Evolutionary conservation across 495 filamentous ascomycete species (phyloP).

Genomic region (Cryomyces antarcticus): DNA sequence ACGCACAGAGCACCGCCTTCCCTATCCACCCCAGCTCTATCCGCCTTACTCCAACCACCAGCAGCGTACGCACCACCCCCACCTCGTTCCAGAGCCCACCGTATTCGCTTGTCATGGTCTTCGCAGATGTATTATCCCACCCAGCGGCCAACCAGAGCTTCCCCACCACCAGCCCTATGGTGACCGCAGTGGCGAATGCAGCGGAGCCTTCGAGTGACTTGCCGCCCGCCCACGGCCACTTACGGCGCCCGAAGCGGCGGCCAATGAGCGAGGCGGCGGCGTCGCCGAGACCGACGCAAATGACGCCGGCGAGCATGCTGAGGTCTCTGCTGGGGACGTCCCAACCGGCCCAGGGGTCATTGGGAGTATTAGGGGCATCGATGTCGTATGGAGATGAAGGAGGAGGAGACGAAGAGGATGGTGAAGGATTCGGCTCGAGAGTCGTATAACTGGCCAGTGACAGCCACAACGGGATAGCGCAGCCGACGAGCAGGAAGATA

Average conservation of each 20-base stretch:
- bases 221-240: constrained; percentile 94
- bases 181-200: constrained; percentile 69
- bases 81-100: constrained; percentile 13
- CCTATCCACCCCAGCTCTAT: constrained; percentile 7
- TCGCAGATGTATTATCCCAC: constrained; percentile 26
- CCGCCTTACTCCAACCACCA: constrained; percentile 4
- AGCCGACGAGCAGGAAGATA: constrained; percentile 92
- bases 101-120: constrained; percentile 4
- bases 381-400: too few species aligned
- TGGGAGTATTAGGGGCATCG: constrained; percentile 31
- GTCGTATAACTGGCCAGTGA: constrained; percentile 30
- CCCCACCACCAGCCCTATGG: constrained; percentile 46
- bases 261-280: constrained; percentile 87
- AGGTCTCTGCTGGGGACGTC: constrained; percentile 48
- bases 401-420: too few species aligned
- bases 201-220: constrained; percentile 85
- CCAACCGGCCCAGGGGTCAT: constrained; percentile 45
- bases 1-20: constrained; percentile 49
- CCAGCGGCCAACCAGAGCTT: constrained; percentile 57
- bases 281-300: constrained; percentile 91
- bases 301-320: constrained; percentile 72
- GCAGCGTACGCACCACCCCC: constrained; percentile 20
- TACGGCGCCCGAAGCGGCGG: constrained; percentile 61
- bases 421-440: too few species aligned
- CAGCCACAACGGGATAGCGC: constrained; percentile 86